Base-by-base conservation (phyloP, 1,284 basidiomycete genomes). In the Irpex sp. region DNA sequence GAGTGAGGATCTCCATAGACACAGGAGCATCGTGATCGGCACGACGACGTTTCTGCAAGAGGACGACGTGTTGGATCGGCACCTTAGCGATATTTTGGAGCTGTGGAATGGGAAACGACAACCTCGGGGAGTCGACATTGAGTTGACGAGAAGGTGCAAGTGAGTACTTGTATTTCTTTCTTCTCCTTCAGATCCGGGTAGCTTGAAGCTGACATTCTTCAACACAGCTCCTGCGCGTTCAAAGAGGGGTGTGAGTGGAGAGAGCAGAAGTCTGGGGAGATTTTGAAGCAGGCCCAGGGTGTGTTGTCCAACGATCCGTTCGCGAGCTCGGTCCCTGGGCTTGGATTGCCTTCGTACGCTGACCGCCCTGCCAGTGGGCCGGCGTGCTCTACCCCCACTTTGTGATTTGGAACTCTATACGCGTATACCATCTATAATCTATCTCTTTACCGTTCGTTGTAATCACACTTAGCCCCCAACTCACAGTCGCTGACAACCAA, bases 241-340 rank as follows among this genome's bases (percentile, higher is more conserved):
- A 76, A 77, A 54, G 78, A 85, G 1, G 87, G 83, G 9, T 96
- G 93, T 68, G 94, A 95, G 76, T 96, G 93, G 93, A 80, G 92
- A 71, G 86, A 87, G 63, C 74, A 79, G 66, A 91, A 88, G 70
- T 87, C 88, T 2, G 65, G 66, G 46, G 87, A 88, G 66, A 66
- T 67, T 35, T 4, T 17, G 26, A 21, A 51, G 49, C 8, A 26
- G 9, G 21, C 31, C 1, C 31, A 33, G 5, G 31, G 8, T 0
- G 49, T 17, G 7, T 17, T 21, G 49, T 26, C 19, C 8, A 15
- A 51, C 17, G 49, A 51, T 26, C 49, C 49, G 19, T 51, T 51
- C 15, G 49, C 49, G n/a, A 17, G 3, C 49, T 51, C 49, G 13
- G 21, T 17, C 1, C n/a, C 49, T 15, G 49, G 39, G n/a, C n/a